These are phyloP conservation scores for Houttuynia cordata DNA, from an alignment of 164 flowering plant genomes.

Conservation along the genomic window DNA sequence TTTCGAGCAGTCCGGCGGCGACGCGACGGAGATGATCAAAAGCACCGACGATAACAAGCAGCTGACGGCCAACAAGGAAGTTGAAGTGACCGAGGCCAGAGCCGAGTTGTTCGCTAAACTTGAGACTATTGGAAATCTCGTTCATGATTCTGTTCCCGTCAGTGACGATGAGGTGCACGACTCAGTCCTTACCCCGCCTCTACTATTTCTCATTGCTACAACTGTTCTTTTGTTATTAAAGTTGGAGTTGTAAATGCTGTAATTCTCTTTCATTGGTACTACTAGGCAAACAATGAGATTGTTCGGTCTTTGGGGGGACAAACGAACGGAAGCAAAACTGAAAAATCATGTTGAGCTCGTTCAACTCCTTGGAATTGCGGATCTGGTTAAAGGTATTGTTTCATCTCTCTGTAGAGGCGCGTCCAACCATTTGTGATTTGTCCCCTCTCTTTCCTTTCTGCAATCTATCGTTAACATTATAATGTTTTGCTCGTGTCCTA, in stretches of 20 bases:
- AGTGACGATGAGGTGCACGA: conserved; percentile 59
- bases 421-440: no score
- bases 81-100: conserved; percentile 56
- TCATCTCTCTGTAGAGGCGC: no score
- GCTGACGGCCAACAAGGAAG: conserved; percentile 43
- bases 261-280: conserved; percentile 4
- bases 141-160: conserved; percentile 87
- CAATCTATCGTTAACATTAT: no score
- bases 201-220: background rate
- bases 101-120: conserved; percentile 34
- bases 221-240: background rate
- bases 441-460: no score
- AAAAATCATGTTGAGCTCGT: conserved; percentile 95
- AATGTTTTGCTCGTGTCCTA: no score
- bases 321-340: conserved; percentile 41
- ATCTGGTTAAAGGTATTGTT: conserved; percentile 52
- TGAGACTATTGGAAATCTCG: conserved; percentile 67
- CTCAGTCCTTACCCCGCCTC: background rate
- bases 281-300: conserved; percentile 63
- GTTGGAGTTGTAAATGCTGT: background rate
- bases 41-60: conserved; percentile 57
- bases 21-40: conserved; percentile 49
- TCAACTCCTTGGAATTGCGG: conserved; percentile 92
- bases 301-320: conserved; percentile 74
- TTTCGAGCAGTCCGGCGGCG: conserved; percentile 36